Conservation (phyloP, 108 stramenopile species). For the Parietichytrium sp. region DNA sequence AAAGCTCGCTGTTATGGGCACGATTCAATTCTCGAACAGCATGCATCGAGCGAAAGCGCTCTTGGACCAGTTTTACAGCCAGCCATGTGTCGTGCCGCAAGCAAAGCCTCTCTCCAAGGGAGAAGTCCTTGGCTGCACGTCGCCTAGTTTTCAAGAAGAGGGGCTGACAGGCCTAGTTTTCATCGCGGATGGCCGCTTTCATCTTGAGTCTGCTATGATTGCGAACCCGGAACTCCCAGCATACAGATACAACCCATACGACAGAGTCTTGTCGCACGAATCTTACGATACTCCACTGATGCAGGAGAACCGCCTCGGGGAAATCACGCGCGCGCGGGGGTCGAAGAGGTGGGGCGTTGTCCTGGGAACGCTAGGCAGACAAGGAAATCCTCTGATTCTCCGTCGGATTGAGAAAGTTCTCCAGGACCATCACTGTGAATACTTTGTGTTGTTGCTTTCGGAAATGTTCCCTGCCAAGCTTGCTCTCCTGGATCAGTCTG, state of each 20-base stretch:
- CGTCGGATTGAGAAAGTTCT: slow-evolving; percentile 66
- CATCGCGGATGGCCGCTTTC: slow-evolving; percentile 95
- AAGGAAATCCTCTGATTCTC: slow-evolving; percentile 94
- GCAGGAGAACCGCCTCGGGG: slow-evolving; percentile 66
- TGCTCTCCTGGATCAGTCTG: slow-evolving; percentile 61
- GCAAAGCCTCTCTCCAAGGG: slow-evolving; percentile 75
- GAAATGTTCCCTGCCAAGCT: slow-evolving; percentile 89
- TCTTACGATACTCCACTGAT: slow-evolving; percentile 82
- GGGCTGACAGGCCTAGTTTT: slow-evolving; percentile 77
- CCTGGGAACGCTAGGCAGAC: slow-evolving; percentile 91
- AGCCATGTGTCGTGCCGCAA: slow-evolving; percentile 57
- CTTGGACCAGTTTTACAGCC: slow-evolving; percentile 38
- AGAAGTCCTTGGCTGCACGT: slow-evolving; percentile 96
- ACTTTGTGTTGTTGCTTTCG: slow-evolving; percentile 77
- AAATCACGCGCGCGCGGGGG: slow-evolving; percentile 49
- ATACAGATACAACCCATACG: slow-evolving; percentile 92
- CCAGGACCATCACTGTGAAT: slow-evolving; percentile 56
- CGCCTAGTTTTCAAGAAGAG: slow-evolving; percentile 66
- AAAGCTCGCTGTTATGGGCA: slow-evolving; percentile 65
- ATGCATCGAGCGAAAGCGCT: slow-evolving; percentile 70
- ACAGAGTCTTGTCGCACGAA: slow-evolving; percentile 83
- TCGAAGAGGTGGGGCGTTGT: slow-evolving; percentile 80
- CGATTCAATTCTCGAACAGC: slow-evolving; percentile 84
- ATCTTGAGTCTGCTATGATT: slow-evolving; percentile 96
- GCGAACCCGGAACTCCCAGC: slow-evolving; percentile 83